Evolutionary conservation across 306 rosid species (phyloP).

Genomic region (Ziziphus jujuba): DNA sequence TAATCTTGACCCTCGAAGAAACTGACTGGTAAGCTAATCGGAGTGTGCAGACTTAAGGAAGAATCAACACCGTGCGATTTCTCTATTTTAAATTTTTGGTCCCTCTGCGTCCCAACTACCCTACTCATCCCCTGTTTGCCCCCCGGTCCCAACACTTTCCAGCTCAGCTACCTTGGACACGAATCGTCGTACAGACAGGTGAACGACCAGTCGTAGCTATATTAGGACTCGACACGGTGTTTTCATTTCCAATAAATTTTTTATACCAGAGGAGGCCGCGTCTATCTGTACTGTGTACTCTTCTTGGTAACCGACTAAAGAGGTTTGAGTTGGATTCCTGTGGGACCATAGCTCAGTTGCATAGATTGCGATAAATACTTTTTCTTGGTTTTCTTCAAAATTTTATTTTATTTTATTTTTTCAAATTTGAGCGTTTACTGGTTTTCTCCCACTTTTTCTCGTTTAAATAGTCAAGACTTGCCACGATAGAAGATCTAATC

Average conservation of each 20-base stretch:
- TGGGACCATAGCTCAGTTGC: not conserved
- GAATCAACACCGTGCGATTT: not conserved
- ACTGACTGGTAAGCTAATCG: not conserved
- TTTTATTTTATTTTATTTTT: not conserved
- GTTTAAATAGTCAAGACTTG: too few relatives aligned
- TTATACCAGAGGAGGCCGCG: too few relatives aligned
- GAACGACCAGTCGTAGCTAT: not conserved
- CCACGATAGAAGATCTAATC: too few relatives aligned
- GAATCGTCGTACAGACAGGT: too few relatives aligned
- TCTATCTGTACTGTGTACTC: too few relatives aligned
- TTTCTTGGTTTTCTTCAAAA: not conserved
- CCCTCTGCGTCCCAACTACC: conserved; percentile 43
- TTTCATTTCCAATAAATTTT: too few relatives aligned
- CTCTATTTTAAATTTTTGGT: not conserved
- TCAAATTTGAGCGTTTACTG: too few relatives aligned
- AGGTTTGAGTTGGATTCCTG: not conserved
- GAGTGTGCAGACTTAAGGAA: not conserved
- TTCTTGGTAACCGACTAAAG: not conserved
- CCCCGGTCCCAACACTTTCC: conserved; percentile 48
- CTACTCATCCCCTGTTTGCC: conserved; percentile 47
- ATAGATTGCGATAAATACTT: not conserved
- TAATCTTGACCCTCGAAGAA: not conserved
- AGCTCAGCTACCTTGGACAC: conserved; percentile 6
- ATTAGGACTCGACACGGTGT: too few relatives aligned
- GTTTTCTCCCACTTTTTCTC: too few relatives aligned